phyloP scores from a whole-genome alignment of 164 flowering plant genomes.

The Vitis amurensis region DNA sequence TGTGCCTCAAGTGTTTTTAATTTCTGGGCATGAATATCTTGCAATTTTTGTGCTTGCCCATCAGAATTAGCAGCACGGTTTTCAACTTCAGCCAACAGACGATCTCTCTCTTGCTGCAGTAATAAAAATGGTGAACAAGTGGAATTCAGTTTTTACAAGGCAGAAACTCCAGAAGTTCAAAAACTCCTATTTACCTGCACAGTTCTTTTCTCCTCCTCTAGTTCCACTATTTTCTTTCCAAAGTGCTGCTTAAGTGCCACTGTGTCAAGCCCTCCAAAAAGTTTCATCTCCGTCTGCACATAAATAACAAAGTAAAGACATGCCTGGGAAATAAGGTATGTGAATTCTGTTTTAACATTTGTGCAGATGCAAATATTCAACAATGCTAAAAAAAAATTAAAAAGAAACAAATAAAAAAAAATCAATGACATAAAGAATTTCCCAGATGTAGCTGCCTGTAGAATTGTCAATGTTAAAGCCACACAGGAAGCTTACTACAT shows the following conservation, averaged over 20 bases:
- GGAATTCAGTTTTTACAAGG: not conserved
- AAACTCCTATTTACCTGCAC: constrained; percentile 64
- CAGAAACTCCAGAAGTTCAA: not conserved
- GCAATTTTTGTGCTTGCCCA: constrained; percentile 90
- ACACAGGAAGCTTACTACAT: too few relatives aligned
- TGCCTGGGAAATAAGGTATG: too few relatives aligned
- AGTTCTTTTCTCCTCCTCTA: constrained; percentile 89
- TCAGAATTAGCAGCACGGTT: constrained; percentile 76
- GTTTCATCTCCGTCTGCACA: constrained; percentile 95
- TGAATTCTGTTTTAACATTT: too few relatives aligned
- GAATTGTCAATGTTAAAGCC: too few relatives aligned
- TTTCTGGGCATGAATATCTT: constrained; percentile 83
- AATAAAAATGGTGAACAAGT: constrained; percentile 13
- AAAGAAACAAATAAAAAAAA: too few relatives aligned
- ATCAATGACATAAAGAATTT: too few relatives aligned
- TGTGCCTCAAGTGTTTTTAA: constrained; percentile 90
- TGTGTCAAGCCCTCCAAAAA: constrained; percentile 69
- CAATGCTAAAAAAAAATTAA: too few relatives aligned
- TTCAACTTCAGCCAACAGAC: constrained; percentile 80
- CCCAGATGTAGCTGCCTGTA: too few relatives aligned
- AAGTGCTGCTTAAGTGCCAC: constrained; percentile 95
- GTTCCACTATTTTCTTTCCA: constrained; percentile 89
- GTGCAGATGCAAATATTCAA: too few relatives aligned
- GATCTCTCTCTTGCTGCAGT: constrained; percentile 88
- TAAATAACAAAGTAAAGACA: not conserved